Conservation (phyloP, 2,329 filamentous ascomycete genomes). For the Celoporthe dispersa region DNA sequence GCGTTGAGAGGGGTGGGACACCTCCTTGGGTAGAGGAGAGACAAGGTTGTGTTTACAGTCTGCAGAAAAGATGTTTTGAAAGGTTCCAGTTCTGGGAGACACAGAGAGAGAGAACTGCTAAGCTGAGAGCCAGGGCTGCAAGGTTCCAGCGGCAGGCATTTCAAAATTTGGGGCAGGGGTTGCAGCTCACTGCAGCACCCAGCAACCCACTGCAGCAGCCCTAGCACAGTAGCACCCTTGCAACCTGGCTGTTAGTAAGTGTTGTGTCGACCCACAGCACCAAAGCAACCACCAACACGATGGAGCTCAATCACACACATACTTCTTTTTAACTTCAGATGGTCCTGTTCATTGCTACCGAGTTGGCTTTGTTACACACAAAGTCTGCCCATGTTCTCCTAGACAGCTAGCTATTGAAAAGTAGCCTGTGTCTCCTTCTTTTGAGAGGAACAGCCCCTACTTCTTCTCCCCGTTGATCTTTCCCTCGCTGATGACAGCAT, state of each 20-base stretch:
- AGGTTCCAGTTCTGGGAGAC: slow-evolving; percentile 1
- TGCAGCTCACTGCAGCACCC: not conserved
- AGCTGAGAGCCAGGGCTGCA: slow-evolving; percentile 7
- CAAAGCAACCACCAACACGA: not conserved
- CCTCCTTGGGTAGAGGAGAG: slow-evolving; percentile 14
- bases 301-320: not conserved
- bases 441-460: not conserved
- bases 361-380: not conserved
- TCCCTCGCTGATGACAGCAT: slow-evolving; percentile 56
- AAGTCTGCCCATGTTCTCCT: not conserved
- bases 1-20: slow-evolving; percentile 22
- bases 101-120: no score
- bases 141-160: slow-evolving; percentile 18
- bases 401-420: not conserved
- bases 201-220: not conserved
- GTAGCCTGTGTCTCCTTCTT: not conserved
- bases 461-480: slow-evolving; percentile 35
- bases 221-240: not conserved
- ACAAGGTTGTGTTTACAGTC: slow-evolving; percentile 28
- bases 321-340: not conserved
- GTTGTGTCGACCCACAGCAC: not conserved
- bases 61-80: slow-evolving; percentile 8
- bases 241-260: not conserved
- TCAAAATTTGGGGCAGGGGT: slow-evolving; percentile 10
- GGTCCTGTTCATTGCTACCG: not conserved